Conservation (phyloP, 2,329 filamentous ascomycete species). For the Sporothrix humicola region DNA sequence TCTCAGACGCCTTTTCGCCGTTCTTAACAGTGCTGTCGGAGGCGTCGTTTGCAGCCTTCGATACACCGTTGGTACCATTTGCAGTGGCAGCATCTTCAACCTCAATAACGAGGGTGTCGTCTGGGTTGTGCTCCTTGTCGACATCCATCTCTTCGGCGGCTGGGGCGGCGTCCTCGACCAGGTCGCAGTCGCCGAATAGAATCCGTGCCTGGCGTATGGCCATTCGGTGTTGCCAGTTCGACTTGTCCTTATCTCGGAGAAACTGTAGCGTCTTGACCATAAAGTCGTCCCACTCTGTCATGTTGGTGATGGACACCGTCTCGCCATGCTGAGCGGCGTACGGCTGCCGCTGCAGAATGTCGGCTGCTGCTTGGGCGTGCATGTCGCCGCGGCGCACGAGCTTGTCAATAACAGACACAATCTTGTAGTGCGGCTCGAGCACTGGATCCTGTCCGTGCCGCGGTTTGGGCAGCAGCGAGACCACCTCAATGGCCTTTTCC, state of each 20-base stretch:
- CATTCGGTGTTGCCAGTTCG: conserved; percentile 94
- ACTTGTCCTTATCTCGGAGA: conserved; percentile 77
- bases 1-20: not conserved
- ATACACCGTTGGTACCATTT: not conserved
- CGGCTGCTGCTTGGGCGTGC: conserved; percentile 54
- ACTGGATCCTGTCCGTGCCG: conserved; percentile 72
- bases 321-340: conserved; percentile 57
- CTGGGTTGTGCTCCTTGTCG: conserved; percentile 11
- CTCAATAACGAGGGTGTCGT: not conserved
- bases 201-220: conserved; percentile 72
- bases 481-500: conserved; percentile 58
- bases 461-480: conserved; percentile 59
- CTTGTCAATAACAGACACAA: conserved; percentile 81
- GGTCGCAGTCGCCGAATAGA: conserved; percentile 49
- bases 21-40: not conserved
- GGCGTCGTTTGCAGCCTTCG: not conserved
- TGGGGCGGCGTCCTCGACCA: conserved; percentile 18
- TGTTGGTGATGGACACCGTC: conserved; percentile 58
- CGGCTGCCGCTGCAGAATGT: conserved; percentile 62
- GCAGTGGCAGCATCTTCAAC: not conserved
- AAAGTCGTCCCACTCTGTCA: conserved; percentile 66
- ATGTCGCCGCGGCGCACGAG: conserved; percentile 66
- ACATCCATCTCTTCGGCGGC: not conserved
- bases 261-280: conserved; percentile 58
- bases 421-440: conserved; percentile 91